Evolutionary conservation across 306 rosid species (phyloP), one percentile per base, ranked within the genome.

Genomic region (Alnus glutinosa): DNA sequence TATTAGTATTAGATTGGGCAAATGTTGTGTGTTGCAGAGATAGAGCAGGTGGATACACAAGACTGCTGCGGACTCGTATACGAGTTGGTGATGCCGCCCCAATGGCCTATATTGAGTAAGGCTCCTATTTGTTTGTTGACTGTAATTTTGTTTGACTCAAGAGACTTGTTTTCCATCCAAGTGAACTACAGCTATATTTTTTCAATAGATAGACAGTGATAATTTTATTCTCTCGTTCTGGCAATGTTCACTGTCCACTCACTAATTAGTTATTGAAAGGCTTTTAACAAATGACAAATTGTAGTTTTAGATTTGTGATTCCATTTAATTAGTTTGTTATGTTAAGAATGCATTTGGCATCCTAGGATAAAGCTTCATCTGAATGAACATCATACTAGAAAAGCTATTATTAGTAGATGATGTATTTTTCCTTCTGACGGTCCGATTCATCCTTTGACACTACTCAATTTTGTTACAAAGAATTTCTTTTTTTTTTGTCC

Each of bases 71-170:
- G 58, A 93, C 97, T 62, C 97, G 99, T 16, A 93, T 93, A 75
- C 86, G 98, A 76, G 96, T 91, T 71, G 98, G 99, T 55, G 99
- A 95, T 83, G 98, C 97, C 73, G 98, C 99, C 62, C 97, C 98
- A 16, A 91, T 93, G 98, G 98, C 97, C n/a, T 93, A 93, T 83
- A 91, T 95, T 7, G 99, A 95, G 99, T 92, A 94, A 88, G 85
- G 59, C 78, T 73, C 16, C 73, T 37, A 44, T 71, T 70, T 79
- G 11, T 23, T 58, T 9, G 7, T 73, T 42, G 72, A 42, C 52
- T 75, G 16, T 8, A 42, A 46, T 68, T 64, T 70, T 80, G 59
- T 75, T 37, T 7, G 2, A 63, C 44, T 46, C 13, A 36, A 5
- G 13, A 49, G 48, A 15, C 30, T 55, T 10, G 74, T 32, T 57